These are phyloP conservation scores for Entomortierella parvispora DNA, from an alignment of 192 early-diverging fungal species.

Conservation along the genomic window DNA sequence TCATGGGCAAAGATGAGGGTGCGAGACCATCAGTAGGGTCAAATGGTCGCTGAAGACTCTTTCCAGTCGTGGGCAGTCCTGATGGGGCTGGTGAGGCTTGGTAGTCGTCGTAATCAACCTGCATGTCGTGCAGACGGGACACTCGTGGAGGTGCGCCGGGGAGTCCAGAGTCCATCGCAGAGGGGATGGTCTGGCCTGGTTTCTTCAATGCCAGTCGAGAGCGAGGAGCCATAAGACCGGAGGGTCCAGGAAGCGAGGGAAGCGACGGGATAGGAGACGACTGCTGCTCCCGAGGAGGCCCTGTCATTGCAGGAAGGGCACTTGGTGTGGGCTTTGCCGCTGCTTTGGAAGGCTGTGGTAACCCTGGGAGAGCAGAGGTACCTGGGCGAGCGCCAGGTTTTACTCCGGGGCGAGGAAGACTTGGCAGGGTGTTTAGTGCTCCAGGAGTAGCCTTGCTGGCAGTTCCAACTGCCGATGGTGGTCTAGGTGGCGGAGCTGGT, in stretches of 20 bases:
- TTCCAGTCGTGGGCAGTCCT: not conserved
- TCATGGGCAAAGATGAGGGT: slow-evolving; percentile 14
- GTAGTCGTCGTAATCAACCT: slow-evolving; percentile 22
- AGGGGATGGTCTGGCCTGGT: slow-evolving; percentile 36
- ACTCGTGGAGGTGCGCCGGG: slow-evolving; percentile 25
- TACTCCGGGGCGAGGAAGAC: slow-evolving; percentile 20
- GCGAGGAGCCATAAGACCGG: slow-evolving; percentile 24
- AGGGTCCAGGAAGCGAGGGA: slow-evolving; percentile 50
- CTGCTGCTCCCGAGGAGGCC: slow-evolving; percentile 21
- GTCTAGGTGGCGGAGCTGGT: slow-evolving; percentile 58
- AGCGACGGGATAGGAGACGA: slow-evolving; percentile 30
- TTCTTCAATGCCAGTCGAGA: slow-evolving; percentile 51
- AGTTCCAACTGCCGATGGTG: slow-evolving; percentile 33
- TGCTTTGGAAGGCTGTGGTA: slow-evolving; percentile 14
- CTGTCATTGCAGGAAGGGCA: slow-evolving; percentile 33
- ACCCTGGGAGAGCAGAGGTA: slow-evolving; percentile 23
- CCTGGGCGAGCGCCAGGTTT: slow-evolving; percentile 29
- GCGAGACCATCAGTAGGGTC: slow-evolving; percentile 53
- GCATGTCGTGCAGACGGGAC: slow-evolving; percentile 43
- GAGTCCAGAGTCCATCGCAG: slow-evolving; percentile 20
- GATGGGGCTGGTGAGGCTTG: not conserved
- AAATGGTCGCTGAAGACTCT: slow-evolving; percentile 26
- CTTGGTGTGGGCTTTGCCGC: slow-evolving; percentile 16
- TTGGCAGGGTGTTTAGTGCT: slow-evolving; percentile 35
- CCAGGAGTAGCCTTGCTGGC: slow-evolving; percentile 28